Percentiles rank a stretch among this genome's conserved stretches.
These are phyloP conservation scores for Leccinum ochraceum DNA, from an alignment of 768 basidiomycete species.

Conservation along the genomic window DNA sequence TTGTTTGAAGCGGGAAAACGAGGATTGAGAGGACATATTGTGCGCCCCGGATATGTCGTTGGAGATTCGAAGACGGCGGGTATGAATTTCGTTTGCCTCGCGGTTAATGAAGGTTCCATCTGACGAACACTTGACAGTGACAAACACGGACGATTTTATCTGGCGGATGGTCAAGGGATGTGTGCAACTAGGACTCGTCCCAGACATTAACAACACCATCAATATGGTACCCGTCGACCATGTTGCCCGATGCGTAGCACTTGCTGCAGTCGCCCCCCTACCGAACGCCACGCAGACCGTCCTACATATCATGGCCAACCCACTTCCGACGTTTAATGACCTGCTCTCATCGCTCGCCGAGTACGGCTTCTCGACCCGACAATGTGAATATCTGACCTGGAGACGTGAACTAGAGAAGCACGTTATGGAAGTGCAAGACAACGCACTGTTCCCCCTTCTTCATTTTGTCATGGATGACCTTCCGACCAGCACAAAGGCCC, in stretches of 20 bases:
- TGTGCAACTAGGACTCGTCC: constrained; percentile 92
- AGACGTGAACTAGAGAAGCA: constrained; percentile 90
- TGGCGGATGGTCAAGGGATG: constrained; percentile 99
- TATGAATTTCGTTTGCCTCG: constrained; percentile 35
- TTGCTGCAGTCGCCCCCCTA: constrained; percentile 68
- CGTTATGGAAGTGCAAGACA: constrained; percentile 92
- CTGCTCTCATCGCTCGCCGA: constrained; percentile 69
- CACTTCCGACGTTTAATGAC: constrained; percentile 86
- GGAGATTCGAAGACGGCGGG: constrained; percentile 89
- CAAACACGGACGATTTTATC: constrained; percentile 98
- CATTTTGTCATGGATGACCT: constrained; percentile 98
- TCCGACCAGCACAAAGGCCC: constrained; percentile 93
- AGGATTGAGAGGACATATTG: constrained; percentile 81
- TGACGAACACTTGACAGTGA: constrained; percentile 52
- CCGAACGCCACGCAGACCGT: constrained; percentile 53
- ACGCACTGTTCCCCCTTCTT: constrained; percentile 94
- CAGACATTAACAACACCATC: constrained; percentile 96
- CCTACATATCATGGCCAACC: constrained; percentile 83
- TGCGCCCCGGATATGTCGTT: constrained; percentile 95
- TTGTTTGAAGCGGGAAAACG: constrained; percentile 88
- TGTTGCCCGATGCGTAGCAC: constrained; percentile 79
- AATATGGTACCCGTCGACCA: constrained; percentile 99
- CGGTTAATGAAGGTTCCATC: constrained; percentile 1
- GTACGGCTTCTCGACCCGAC: constrained; percentile 79
- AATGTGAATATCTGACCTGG: constrained; percentile 92